phyloP scores from a whole-genome alignment of 176 grass and related monocot species.

The maize (Zea mays) region Zm-B73-REFERENCE-NAM-5.0 NC_050103.1:173272501-173273000 shows the following conservation, averaged over 20 bases:
- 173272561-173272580: not conserved
- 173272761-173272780: constrained; percentile 40
- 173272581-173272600: not conserved
- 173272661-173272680: constrained; percentile 36
- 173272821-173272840: constrained; percentile 48
- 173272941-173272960: no score
- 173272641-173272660: constrained; percentile 28
- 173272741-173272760: constrained; percentile 23
- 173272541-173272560: constrained; percentile 6
- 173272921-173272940: constrained; percentile 2
- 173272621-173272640: constrained; percentile 16
- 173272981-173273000: no score
- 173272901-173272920: constrained; percentile 21
- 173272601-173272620: constrained; percentile 3
- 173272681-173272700: constrained; percentile 47
- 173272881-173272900: no score
- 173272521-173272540: not conserved
- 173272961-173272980: no score
- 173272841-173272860: constrained; percentile 46
- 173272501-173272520: constrained; percentile 8
- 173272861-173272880: constrained; percentile 50
- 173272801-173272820: constrained; percentile 34
- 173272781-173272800: constrained; percentile 38
- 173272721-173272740: constrained; percentile 19
- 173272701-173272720: not conserved